Evolutionary conservation across 306 rosid genomes (phyloP).

Genomic region (Begonia peltatifolia): DNA sequence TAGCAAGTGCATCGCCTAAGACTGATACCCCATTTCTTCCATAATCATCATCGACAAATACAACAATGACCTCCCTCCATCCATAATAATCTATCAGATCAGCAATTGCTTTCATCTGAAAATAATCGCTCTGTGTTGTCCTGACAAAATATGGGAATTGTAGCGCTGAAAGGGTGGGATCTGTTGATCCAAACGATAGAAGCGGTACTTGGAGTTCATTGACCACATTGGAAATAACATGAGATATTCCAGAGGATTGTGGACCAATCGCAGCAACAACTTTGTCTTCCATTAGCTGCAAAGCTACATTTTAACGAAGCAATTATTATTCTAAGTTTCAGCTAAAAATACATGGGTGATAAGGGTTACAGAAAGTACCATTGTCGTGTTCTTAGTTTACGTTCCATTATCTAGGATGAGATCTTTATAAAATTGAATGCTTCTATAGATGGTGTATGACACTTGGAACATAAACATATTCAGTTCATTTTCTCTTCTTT

Average conservation of each 20-base stretch:
- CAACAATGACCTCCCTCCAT: slow-evolving; percentile 81
- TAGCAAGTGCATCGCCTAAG: slow-evolving; percentile 55
- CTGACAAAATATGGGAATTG: slow-evolving; percentile 76
- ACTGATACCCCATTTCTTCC: slow-evolving; percentile 69
- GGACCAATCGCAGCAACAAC: slow-evolving; percentile 81
- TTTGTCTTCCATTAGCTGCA: slow-evolving; percentile 67
- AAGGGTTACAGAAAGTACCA: too few relatives aligned
- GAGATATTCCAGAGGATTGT: slow-evolving; percentile 88
- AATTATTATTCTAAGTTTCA: too few relatives aligned
- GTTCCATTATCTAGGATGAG: too few relatives aligned
- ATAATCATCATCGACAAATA: slow-evolving; percentile 72
- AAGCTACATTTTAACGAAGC: slow-evolving; percentile 33
- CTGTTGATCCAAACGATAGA: slow-evolving; percentile 79
- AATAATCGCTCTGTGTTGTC: slow-evolving; percentile 63
- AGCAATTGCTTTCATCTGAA: slow-evolving; percentile 77
- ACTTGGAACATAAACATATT: too few relatives aligned
- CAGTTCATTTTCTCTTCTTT: too few relatives aligned
- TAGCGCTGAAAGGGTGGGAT: slow-evolving; percentile 65
- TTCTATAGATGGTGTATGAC: too few relatives aligned
- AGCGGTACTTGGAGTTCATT: slow-evolving; percentile 89
- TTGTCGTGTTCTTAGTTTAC: too few relatives aligned
- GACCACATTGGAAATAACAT: slow-evolving; percentile 70
- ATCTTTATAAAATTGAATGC: too few relatives aligned
- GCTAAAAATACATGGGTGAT: neutral
- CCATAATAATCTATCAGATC: slow-evolving; percentile 40